Conservation (phyloP, 495 filamentous ascomycete species). For the Neurospora sp. region DNA sequence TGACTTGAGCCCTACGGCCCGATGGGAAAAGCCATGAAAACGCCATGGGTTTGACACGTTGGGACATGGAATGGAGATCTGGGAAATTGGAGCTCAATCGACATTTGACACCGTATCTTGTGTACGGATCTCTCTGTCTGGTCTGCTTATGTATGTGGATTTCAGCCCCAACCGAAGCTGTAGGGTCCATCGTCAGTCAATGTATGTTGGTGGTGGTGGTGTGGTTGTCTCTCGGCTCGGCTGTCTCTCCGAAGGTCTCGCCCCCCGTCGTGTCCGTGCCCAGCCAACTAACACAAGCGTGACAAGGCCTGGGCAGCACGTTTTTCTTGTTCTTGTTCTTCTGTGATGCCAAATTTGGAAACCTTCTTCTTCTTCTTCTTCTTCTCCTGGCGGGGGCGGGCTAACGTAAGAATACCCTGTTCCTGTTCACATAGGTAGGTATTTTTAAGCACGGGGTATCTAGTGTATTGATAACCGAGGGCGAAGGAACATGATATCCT, state of each 20-base stretch:
- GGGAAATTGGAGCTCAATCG: not conserved
- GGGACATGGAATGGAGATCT: not conserved
- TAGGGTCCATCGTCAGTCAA: not conserved
- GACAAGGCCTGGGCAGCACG: not conserved
- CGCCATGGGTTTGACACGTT: not conserved
- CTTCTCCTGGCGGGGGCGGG: not conserved
- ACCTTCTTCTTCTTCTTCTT: not conserved
- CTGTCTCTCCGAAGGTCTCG: not conserved
- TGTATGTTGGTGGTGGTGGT: not conserved
- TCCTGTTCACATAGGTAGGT: not conserved
- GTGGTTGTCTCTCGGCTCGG: not conserved
- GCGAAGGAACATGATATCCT: not conserved
- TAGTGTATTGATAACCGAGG: not conserved
- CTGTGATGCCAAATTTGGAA: slow-evolving; percentile 1
- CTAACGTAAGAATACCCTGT: not conserved
- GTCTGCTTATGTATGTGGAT: not conserved
- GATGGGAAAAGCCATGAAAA: not conserved
- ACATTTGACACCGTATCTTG: not conserved
- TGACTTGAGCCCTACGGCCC: not conserved
- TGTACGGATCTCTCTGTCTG: not conserved
- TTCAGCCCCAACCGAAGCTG: not conserved
- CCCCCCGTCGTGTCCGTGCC: not conserved
- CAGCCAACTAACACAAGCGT: not conserved
- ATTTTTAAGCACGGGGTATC: not conserved
- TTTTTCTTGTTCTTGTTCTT: not conserved